Evolutionary conservation across 2,329 filamentous ascomycete genomes (phyloP).

Genomic region (Venturia carpophila): DNA sequence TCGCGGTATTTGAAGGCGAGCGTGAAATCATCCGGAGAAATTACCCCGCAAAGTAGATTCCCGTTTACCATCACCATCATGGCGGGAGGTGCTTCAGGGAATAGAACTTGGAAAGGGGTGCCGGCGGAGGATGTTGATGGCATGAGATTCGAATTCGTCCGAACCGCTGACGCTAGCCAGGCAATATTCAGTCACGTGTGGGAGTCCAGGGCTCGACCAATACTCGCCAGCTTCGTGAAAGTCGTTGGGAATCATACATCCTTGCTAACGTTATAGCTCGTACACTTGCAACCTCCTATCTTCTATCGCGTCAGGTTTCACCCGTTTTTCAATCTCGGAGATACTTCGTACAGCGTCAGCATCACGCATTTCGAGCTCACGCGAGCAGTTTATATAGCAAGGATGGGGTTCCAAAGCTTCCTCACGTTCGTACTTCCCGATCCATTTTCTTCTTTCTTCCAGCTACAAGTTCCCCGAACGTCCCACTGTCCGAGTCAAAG

Average conservation of each 20-base stretch:
- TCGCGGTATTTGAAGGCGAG: background rate
- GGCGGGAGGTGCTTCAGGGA: background rate
- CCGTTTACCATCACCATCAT: background rate
- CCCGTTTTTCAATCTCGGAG: background rate
- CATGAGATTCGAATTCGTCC: too few species aligned
- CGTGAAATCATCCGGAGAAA: background rate
- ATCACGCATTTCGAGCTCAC: background rate
- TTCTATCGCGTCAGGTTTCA: background rate
- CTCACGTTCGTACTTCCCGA: background rate
- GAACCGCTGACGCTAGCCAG: too few species aligned
- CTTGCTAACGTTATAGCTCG: background rate
- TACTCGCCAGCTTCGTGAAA: background rate
- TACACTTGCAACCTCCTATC: background rate
- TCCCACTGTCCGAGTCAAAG: background rate
- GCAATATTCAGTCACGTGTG: too few species aligned
- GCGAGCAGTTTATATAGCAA: background rate
- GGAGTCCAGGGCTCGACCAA: background rate
- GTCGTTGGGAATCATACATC: background rate
- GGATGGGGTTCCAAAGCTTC: background rate
- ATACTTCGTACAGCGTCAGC: background rate
- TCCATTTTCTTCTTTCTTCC: background rate
- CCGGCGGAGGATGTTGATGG: too few species aligned
- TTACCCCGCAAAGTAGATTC: background rate
- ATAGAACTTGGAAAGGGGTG: background rate
- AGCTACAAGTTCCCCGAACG: background rate